Evolutionary conservation across 495 filamentous ascomycete genomes (phyloP).

Genomic region (Penicillium maclennaniae): DNA sequence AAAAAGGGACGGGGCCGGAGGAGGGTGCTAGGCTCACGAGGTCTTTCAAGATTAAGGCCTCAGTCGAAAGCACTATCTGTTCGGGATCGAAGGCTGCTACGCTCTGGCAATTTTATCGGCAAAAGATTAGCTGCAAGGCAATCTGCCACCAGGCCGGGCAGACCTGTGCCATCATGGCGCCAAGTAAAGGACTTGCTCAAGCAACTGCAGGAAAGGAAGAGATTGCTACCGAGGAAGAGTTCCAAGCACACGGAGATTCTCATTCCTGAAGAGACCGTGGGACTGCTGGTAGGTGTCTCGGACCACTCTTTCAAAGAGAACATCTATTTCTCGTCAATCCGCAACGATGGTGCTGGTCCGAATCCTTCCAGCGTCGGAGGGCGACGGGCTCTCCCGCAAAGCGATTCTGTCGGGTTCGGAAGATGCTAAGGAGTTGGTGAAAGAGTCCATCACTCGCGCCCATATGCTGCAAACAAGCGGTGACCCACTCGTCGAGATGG

Average conservation of each 20-base stretch:
- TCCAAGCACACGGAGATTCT: constrained; percentile 29
- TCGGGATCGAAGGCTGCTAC: constrained; percentile 28
- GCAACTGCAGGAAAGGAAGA: constrained; percentile 13
- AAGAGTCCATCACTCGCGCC: constrained; percentile 20
- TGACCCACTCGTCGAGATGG: constrained; percentile 30
- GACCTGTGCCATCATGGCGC: constrained; percentile 18
- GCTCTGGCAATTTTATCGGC: constrained; percentile 23
- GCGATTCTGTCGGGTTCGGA: constrained; percentile 36
- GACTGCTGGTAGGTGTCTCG: constrained; percentile 29
- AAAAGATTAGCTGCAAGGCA: not conserved
- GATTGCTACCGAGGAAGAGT: constrained; percentile 5
- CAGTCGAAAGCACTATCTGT: constrained; percentile 11
- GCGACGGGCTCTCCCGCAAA: constrained; percentile 32
- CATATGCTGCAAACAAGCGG: constrained; percentile 23
- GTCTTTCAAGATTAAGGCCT: not conserved
- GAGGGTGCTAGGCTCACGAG: not conserved
- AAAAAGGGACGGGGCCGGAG: not conserved
- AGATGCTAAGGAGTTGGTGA: constrained; percentile 29
- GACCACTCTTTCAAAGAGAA: constrained; percentile 31
- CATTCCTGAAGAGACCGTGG: constrained; percentile 40
- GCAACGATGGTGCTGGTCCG: constrained; percentile 43
- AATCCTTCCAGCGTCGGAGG: constrained; percentile 26
- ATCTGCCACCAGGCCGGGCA: not conserved
- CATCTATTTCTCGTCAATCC: constrained; percentile 33
- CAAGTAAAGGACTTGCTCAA: constrained; percentile 26